phyloP scores from a whole-genome alignment of 164 flowering plant genomes.

The Litsea cubeba region DNA sequence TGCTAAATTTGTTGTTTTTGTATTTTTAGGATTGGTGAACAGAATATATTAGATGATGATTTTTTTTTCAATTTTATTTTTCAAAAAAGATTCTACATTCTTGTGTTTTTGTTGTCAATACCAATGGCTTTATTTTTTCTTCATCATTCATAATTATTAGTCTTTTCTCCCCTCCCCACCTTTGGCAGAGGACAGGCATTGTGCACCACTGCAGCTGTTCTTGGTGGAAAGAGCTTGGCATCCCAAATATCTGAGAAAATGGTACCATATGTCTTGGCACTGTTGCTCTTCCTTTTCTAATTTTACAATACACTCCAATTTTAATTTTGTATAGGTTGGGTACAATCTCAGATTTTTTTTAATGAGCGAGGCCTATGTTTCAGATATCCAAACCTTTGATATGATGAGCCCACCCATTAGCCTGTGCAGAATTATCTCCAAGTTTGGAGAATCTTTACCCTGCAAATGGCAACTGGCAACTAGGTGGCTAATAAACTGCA shows the following conservation, averaged over 20 bases:
- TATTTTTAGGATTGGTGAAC: neutral
- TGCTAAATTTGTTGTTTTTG: neutral
- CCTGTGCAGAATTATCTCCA: neutral
- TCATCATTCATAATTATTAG: no score
- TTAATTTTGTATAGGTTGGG: no score
- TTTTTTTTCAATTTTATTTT: neutral
- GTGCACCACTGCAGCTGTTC: constrained; percentile 90
- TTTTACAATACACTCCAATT: no score
- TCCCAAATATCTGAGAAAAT: constrained; percentile 89
- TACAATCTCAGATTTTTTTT: neutral
- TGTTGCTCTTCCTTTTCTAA: no score
- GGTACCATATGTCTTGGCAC: constrained; percentile 24
- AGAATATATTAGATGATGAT: no score
- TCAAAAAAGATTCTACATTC: neutral
- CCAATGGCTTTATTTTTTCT: neutral
- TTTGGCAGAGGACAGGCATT: constrained; percentile 80
- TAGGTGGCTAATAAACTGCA: neutral
- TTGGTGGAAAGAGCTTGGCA: constrained; percentile 97
- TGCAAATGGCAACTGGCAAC: neutral
- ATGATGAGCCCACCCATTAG: neutral
- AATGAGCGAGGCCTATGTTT: neutral
- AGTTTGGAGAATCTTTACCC: neutral
- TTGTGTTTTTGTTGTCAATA: neutral
- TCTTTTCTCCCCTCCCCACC: neutral
- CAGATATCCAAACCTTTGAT: neutral